Evolutionary conservation across 1,284 basidiomycete genomes (phyloP).

Genomic region (Ceratobasidium theobromae): DNA sequence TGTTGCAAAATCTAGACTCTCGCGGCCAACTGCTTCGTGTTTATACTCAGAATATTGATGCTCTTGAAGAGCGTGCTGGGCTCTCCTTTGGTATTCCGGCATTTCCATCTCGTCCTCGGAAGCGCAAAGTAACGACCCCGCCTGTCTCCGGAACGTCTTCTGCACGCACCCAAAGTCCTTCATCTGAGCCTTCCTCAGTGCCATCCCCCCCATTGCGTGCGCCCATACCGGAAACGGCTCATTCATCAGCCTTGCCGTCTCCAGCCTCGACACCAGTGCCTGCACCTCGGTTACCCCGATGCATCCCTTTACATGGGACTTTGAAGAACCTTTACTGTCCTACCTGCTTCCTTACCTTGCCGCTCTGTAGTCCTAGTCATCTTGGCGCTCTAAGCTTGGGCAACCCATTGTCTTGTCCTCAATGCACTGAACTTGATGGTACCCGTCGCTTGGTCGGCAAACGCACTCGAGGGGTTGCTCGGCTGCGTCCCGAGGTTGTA

Average conservation of each 20-base stretch:
- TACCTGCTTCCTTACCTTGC: constrained; percentile 71
- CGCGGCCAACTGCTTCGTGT: constrained; percentile 79
- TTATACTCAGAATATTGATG: constrained; percentile 96
- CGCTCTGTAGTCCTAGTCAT: constrained; percentile 56
- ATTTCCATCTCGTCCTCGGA: constrained; percentile 24
- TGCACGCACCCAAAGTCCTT: background rate
- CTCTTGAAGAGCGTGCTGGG: constrained; percentile 82
- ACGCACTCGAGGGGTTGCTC: constrained; percentile 78
- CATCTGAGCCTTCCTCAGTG: constrained; percentile 3
- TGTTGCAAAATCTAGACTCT: constrained; percentile 74
- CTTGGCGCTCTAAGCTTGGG: constrained; percentile 57
- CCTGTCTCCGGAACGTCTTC: background rate
- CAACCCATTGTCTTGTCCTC: constrained; percentile 73
- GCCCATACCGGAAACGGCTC: background rate
- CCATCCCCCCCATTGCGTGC: background rate
- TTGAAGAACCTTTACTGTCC: constrained; percentile 79
- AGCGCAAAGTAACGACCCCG: constrained; percentile 27
- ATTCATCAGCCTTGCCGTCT: constrained; percentile 11
- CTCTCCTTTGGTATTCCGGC: constrained; percentile 73
- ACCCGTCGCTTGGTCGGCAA: constrained; percentile 76
- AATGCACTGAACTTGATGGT: constrained; percentile 69
- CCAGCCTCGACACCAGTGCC: constrained; percentile 29
- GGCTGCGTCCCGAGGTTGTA: constrained; percentile 83
- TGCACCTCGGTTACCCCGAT: constrained; percentile 53
- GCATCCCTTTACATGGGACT: constrained; percentile 89